Conservation (phyloP, 2,329 filamentous ascomycete species). For the Westerdykella aurantiaca region DNA sequence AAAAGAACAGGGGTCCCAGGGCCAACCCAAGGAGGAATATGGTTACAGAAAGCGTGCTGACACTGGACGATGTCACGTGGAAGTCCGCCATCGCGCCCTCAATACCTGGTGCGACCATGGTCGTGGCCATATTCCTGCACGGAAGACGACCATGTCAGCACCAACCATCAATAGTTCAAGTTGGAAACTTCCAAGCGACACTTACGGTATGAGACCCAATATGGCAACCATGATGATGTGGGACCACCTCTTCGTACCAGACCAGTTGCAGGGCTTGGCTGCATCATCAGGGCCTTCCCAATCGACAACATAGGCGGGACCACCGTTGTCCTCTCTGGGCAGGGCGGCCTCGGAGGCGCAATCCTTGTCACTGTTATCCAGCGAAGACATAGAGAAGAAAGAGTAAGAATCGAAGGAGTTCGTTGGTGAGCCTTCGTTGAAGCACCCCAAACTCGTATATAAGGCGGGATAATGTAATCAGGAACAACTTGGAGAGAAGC, state of each 20-base stretch:
- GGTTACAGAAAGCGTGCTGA: not conserved
- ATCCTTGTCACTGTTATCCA: too few species aligned
- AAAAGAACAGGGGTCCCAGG: conserved; percentile 15
- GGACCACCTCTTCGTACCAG: conserved; percentile 13
- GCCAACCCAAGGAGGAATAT: conserved; percentile 21
- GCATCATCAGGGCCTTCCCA: conserved; percentile 16
- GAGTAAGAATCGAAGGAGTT: too few species aligned
- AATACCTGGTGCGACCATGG: not conserved
- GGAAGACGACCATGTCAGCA: not conserved
- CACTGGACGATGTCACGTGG: not conserved
- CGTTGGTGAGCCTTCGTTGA: too few species aligned
- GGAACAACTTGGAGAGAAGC: too few species aligned
- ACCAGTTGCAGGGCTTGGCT: conserved; percentile 28
- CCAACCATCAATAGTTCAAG: conserved; percentile 2
- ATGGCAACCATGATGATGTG: conserved; percentile 19
- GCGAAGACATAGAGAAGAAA: too few species aligned
- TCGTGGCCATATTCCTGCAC: not conserved
- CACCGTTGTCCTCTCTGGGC: not conserved
- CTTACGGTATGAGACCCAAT: conserved; percentile 26
- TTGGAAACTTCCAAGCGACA: conserved; percentile 5
- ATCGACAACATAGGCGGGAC: conserved; percentile 6
- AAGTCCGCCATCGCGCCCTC: not conserved
- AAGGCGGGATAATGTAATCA: too few species aligned
- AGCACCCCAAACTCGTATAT: too few species aligned
- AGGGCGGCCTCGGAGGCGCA: not conserved